Conservation (phyloP, 2,329 filamentous ascomycete species). For the Cladorrhinum sp. region DNA sequence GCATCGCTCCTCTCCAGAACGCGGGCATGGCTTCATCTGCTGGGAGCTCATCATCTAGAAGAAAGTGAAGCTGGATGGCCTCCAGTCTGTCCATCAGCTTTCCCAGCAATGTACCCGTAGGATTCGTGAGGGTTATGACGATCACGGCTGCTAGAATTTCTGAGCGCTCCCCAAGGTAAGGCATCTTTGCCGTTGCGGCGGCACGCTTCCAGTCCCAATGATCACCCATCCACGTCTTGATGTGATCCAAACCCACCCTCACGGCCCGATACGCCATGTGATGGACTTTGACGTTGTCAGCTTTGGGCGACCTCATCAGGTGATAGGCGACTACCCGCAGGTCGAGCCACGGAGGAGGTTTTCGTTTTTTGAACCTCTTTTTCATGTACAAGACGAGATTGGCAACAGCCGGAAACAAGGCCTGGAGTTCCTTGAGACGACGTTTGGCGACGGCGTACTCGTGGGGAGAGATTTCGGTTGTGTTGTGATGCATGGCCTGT, state of each 20-base stretch:
- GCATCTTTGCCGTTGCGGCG: conserved; percentile 4
- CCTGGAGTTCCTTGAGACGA: background rate
- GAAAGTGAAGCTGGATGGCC: conserved; percentile 4
- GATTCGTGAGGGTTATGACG: background rate
- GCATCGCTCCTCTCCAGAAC: conserved; percentile 11
- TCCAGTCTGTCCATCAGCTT: background rate
- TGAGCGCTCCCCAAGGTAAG: conserved; percentile 8
- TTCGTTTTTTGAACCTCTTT: background rate
- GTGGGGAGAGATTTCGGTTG: background rate
- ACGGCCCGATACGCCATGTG: conserved; percentile 3
- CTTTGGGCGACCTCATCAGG: background rate
- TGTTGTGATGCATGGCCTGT: too few species aligned
- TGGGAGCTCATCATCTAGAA: conserved; percentile 2
- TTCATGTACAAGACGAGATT: conserved; percentile 7
- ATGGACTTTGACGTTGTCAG: background rate
- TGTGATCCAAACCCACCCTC: background rate
- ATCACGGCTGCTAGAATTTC: conserved; percentile 12
- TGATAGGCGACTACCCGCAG: conserved; percentile 2
- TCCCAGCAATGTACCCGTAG: background rate
- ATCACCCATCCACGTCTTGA: background rate
- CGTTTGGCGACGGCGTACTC: background rate
- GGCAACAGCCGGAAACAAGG: background rate
- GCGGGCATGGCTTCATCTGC: background rate
- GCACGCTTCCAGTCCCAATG: conserved; percentile 7
- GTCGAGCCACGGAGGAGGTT: conserved; percentile 13